Base-by-base conservation (phyloP, 129 eudicot species). In the Helianthus tuberosus region DNA sequence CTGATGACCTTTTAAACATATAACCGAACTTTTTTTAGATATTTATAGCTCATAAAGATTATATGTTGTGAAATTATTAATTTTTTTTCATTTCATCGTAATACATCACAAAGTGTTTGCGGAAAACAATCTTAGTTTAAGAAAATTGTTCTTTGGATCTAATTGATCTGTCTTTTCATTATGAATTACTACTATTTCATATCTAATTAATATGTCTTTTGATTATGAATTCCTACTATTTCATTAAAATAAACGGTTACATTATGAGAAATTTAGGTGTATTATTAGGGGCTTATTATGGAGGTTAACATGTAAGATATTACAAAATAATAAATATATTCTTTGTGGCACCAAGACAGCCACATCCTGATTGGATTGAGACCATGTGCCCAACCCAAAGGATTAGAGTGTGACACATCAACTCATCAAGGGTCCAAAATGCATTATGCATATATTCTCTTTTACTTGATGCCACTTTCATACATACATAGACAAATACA, bases 331-430 rank as follows among this genome's bases (percentile, higher is more conserved):
- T 67, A 46, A 23, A 67, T 23, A 47, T 67, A 67, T 67, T 67
- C 72, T 67, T 47, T 47, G 58, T 47, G 72, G 72, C 72, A 47
- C 72, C 72, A 67, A 20, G 72, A 8, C 72, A 67, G n/a, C 72
- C 72, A 67, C 72, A 67, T 67, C 72, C 11, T 11, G 41, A 67
- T 67, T 67, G 72, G 72, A 67, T 67, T 46, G 44, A 47, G 47
- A 67, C 58, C 72, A 67, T 67, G 72, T 67, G 54, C 16, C 72
- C 72, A 11, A 67, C 32, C 72, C 57, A 66, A 36, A 62, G 67
- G 67, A 32, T 36, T n/a, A 62, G 46, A 38, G 35, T 44, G 50
- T 67, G 53, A 27, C 32, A 27, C 32, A 27, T 27, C 32, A 27
- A 67, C 57, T 46, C 7, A 13, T 46, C 58, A 23, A 67, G 51